Evolutionary conservation across 768 basidiomycete genomes (phyloP), one percentile per base, ranked within the genome.

Genomic region (Xanthoconium stramineum): DNA sequence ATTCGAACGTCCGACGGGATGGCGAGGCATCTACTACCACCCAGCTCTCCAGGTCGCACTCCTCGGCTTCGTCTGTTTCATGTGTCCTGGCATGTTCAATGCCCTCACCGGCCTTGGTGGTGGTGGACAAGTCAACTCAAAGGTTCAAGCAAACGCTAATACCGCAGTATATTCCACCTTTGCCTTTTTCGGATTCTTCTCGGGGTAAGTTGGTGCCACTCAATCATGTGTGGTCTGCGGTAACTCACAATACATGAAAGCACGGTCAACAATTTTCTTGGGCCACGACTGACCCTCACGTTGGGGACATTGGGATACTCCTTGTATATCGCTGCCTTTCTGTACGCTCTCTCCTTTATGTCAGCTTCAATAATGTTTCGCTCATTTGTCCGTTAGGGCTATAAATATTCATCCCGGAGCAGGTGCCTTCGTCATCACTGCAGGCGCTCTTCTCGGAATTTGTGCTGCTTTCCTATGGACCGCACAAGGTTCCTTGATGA

Each of bases 61-160:
- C 69, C 75, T 90, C 15, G 89, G 87, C 38, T 77, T 90, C 46
- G 82, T 90, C 28, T 69, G 64, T 58, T 83, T 84, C 66, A 81
- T 84, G 83, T 60, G 74, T 53, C 73, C 73, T 69, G 89, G 90
- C 55, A 79, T 91, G 53, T 91, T 89, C 74, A 93, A 91, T 64
- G 84, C 89, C 0, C 74, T 91, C 64, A 86, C 82, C 53, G 89
- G 91, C 35, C 77, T 94, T 45, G 91, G 91, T 5, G 89, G 80
- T 42, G 90, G 88, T 44, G 91, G 91, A 0, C 87, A 88, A 70
- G 65, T 89, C 40, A 83, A 88, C 62, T 50, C 80, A 5, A 76
- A 74, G 3, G 86, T 82, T 11, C 80, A 79, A 65, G 85, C 88
- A 10, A 89, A 91, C 64, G 79, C 87, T 5, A 89, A 83, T 60